A percentile compares a stretch with the other conserved stretches of the same genome.
Conservation (phyloP, 176 grass and related monocot species). For the Avena atlantica region DNA sequence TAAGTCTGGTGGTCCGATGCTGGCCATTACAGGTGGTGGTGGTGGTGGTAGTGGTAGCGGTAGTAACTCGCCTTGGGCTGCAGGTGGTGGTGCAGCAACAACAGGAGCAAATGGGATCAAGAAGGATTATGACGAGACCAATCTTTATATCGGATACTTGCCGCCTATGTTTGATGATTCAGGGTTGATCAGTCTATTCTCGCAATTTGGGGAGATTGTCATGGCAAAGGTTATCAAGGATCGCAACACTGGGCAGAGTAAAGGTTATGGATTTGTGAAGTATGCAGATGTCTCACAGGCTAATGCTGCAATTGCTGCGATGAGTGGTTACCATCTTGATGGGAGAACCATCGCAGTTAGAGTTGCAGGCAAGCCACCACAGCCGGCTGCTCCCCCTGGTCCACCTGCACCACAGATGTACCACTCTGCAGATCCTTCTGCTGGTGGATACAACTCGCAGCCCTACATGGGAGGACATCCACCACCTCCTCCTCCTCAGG, state of each 20-base stretch:
- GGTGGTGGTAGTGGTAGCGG: slow-evolving; percentile 33
- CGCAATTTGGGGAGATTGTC: slow-evolving; percentile 81
- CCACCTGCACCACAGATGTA: slow-evolving; percentile 45
- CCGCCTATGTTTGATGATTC: slow-evolving; percentile 88
- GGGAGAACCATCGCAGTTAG: slow-evolving; percentile 87
- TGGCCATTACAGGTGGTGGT: slow-evolving; percentile 53
- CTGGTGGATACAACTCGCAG: slow-evolving; percentile 71
- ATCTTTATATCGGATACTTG: slow-evolving; percentile 92
- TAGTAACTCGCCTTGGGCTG: slow-evolving; percentile 64
- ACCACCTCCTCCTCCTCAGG: slow-evolving; percentile 69
- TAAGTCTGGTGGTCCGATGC: slow-evolving; percentile 64
- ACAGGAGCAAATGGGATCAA: slow-evolving; percentile 59
- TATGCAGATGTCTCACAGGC: slow-evolving; percentile 91
- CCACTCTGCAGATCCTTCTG: slow-evolving; percentile 45
- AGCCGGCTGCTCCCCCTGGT: slow-evolving; percentile 46
- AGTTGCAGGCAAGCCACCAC: slow-evolving; percentile 82
- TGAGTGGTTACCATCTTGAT: slow-evolving; percentile 89
- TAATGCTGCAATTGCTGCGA: slow-evolving; percentile 76
- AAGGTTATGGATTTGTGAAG: slow-evolving; percentile 97
- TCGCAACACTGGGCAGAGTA: slow-evolving; percentile 74
- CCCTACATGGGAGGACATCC: slow-evolving; percentile 74
- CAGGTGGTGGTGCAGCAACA: slow-evolving; percentile 30
- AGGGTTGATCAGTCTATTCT: slow-evolving; percentile 75
- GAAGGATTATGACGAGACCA: slow-evolving; percentile 89
- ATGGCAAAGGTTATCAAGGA: slow-evolving; percentile 99